Evolutionary conservation across 495 filamentous ascomycete genomes (phyloP).

Genomic region (Aspergillus diversus): DNA sequence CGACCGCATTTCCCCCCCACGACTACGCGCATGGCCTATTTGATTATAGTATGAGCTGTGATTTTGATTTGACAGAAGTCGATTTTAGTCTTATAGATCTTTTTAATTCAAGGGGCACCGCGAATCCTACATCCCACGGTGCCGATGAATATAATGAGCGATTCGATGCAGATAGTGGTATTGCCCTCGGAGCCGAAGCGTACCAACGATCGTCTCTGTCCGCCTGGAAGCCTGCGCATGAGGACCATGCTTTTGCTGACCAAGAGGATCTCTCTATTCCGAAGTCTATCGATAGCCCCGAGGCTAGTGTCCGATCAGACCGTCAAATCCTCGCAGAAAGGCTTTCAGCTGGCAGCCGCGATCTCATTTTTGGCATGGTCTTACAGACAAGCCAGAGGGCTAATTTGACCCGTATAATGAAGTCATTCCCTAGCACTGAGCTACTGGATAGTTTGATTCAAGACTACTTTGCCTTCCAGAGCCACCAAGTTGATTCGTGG

Average conservation of each 20-base stretch:
- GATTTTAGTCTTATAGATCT: slow-evolving; percentile 62
- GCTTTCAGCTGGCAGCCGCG: slow-evolving; percentile 52
- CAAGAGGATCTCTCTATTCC: slow-evolving; percentile 58
- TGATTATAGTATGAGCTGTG: slow-evolving; percentile 49
- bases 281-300: slow-evolving; percentile 37
- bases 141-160: slow-evolving; percentile 21
- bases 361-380: slow-evolving; percentile 61
- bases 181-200: slow-evolving; percentile 38
- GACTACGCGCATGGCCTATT: slow-evolving; percentile 34
- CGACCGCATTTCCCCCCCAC: slow-evolving; percentile 23
- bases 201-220: slow-evolving; percentile 55
- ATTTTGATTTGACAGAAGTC: slow-evolving; percentile 62
- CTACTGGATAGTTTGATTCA: slow-evolving; percentile 64
- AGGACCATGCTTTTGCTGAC: slow-evolving; percentile 55
- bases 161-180: slow-evolving; percentile 30
- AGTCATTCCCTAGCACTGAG: slow-evolving; percentile 63
- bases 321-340: slow-evolving; percentile 34
- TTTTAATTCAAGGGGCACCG: slow-evolving; percentile 54
- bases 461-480: slow-evolving; percentile 58
- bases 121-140: slow-evolving; percentile 20
- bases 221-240: slow-evolving; percentile 54
- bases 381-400: slow-evolving; percentile 52
- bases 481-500: slow-evolving; percentile 53
- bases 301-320: slow-evolving; percentile 24
- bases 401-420: slow-evolving; percentile 52